phyloP scores from a whole-genome alignment of 1,284 basidiomycete species.

The Apiotrichum akiyoshidainum region DNA sequence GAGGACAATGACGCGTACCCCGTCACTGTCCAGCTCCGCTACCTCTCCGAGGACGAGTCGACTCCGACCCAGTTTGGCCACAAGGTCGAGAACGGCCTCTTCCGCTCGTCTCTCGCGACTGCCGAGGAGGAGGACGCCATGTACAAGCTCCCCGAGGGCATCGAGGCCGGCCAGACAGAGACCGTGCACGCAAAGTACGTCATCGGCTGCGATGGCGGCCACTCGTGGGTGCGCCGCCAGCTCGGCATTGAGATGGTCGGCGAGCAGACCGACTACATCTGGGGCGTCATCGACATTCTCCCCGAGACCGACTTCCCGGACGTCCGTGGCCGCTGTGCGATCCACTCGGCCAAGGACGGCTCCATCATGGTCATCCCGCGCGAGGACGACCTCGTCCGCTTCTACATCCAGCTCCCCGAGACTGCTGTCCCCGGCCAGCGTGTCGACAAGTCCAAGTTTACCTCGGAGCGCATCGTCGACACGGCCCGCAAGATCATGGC shows the following conservation, averaged over 20 bases:
- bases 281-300: constrained; percentile 26
- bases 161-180: constrained; percentile 14
- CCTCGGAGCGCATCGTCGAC: constrained; percentile 29
- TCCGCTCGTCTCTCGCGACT: constrained; percentile 12
- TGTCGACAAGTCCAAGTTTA: constrained; percentile 27
- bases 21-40: constrained; percentile 12
- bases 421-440: constrained; percentile 8
- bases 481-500: constrained; percentile 36
- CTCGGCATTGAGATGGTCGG: constrained; percentile 23
- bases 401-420: constrained; percentile 16
- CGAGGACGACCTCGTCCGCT: constrained; percentile 22
- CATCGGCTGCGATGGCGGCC: constrained; percentile 29
- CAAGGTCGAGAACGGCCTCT: constrained; percentile 17
- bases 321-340: constrained; percentile 16
- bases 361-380: constrained; percentile 21
- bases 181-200: constrained; percentile 29
- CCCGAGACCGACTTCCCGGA: constrained; percentile 23
- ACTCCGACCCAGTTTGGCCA: constrained; percentile 16
- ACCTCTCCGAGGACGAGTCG: constrained; percentile 15
- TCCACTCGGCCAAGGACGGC: constrained; percentile 15
- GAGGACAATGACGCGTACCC: constrained; percentile 18
- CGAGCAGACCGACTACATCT: constrained; percentile 25
- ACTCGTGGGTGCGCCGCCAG: constrained; percentile 24
- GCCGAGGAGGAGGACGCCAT: constrained; percentile 16
- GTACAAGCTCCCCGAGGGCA: constrained; percentile 14